These are phyloP conservation scores for Rhodotorula toruloides DNA, from an alignment of 768 basidiomycete species.

Conservation along the genomic window DNA sequence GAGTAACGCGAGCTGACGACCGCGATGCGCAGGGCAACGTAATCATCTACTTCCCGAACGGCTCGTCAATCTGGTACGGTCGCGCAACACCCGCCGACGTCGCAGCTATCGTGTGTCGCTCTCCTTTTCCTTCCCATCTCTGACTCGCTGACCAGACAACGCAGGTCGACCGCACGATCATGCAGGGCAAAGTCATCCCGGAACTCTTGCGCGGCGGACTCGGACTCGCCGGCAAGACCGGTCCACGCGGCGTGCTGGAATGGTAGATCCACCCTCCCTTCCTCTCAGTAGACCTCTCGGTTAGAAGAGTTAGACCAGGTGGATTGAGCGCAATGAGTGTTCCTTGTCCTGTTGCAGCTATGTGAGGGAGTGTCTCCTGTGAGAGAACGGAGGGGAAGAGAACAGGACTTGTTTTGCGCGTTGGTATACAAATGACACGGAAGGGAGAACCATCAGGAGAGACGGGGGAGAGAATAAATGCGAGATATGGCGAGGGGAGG, in stretches of 20 bases:
- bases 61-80: constrained; percentile 82
- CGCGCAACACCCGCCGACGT: constrained; percentile 87
- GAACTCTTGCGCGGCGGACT: constrained; percentile 79
- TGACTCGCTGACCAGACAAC: constrained; percentile 21
- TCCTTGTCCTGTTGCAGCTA: background rate
- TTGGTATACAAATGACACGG: background rate
- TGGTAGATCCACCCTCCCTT: constrained; percentile 40
- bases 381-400: background rate
- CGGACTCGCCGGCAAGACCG: constrained; percentile 53
- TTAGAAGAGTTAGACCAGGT: no score
- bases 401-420: background rate
- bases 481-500: background rate
- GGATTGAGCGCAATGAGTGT: background rate
- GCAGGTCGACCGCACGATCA: constrained; percentile 67
- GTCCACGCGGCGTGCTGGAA: constrained; percentile 41
- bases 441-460: background rate
- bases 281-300: no score
- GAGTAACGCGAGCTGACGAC: background rate
- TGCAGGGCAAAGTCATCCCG: constrained; percentile 75
- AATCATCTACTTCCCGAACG: constrained; percentile 39
- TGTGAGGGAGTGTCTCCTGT: background rate
- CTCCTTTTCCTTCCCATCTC: constrained; percentile 44
- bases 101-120: constrained; percentile 57
- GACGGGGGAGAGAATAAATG: background rate
- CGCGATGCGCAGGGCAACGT: constrained; percentile 22